These are phyloP conservation scores for Austroboletus festivus DNA, from an alignment of 768 basidiomycete species.

Conservation along the genomic window DNA sequence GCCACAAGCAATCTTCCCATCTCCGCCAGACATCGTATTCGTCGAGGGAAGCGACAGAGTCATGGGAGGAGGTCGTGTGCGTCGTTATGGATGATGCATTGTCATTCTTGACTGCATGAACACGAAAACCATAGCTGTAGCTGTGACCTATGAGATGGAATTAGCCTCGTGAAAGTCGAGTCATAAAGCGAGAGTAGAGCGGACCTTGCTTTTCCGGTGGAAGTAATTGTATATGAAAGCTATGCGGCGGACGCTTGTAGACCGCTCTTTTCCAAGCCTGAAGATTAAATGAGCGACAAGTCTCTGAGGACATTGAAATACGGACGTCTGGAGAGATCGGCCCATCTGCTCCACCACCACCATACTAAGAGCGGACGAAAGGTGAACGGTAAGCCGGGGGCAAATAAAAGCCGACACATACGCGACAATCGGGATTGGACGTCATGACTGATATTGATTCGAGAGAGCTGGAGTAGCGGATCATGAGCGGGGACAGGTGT, in stretches of 20 bases:
- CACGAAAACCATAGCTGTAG: conserved; percentile 60
- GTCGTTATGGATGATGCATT: conserved; percentile 25
- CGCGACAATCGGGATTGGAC: conserved; percentile 8
- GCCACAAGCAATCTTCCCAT: conserved; percentile 81
- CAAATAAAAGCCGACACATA: conserved; percentile 6
- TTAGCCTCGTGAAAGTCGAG: conserved; percentile 2
- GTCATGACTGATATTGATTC: neutral
- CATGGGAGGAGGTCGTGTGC: conserved; percentile 33
- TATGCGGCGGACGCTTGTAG: conserved; percentile 52
- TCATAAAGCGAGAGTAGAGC: conserved; percentile 12
- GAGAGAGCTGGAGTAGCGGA: neutral
- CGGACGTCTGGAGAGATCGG: conserved; percentile 28
- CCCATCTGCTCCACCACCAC: neutral
- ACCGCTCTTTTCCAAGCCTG: conserved; percentile 65
- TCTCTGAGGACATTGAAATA: neutral
- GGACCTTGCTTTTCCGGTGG: conserved; percentile 56
- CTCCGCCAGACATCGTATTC: conserved; percentile 75
- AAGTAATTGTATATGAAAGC: conserved; percentile 59
- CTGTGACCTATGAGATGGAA: conserved; percentile 40
- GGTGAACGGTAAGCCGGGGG: neutral
- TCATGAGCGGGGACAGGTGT: conserved; percentile 4
- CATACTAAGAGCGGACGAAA: conserved; percentile 7
- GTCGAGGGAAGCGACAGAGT: conserved; percentile 32
- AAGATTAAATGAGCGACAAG: neutral
- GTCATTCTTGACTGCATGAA: conserved; percentile 42